Conservation (phyloP, 768 basidiomycete species). For the Melanogaster broomeanus region DNA sequence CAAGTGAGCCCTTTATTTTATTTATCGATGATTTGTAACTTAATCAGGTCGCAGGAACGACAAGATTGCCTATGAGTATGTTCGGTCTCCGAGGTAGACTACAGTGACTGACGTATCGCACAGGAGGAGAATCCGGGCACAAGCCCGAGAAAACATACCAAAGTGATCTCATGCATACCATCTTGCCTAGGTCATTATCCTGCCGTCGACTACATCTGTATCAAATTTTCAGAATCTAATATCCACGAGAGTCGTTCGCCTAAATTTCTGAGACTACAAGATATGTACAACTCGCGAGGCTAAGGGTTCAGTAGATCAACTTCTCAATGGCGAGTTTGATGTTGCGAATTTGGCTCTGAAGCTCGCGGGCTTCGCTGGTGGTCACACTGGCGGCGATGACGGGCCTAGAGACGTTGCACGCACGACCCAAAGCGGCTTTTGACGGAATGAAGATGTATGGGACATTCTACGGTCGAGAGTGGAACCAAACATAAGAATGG, state of each 20-base stretch:
- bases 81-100: slow-evolving; percentile 7
- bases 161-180: slow-evolving; percentile 48
- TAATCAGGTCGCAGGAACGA: slow-evolving; percentile 68
- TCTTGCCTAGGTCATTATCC: not conserved
- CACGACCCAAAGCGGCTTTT: slow-evolving; percentile 94
- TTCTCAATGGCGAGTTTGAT: slow-evolving; percentile 85
- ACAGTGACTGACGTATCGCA: not conserved
- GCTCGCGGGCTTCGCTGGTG: slow-evolving; percentile 92
- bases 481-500: not conserved
- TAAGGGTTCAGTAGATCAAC: slow-evolving; percentile 42
- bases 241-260: not conserved
- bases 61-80: slow-evolving; percentile 89
- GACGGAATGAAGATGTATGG: slow-evolving; percentile 94
- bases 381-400: slow-evolving; percentile 96
- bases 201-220: not conserved
- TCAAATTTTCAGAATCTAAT: not conserved
- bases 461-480: slow-evolving; percentile 66
- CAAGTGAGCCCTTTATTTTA: slow-evolving; percentile 64
- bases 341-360: slow-evolving; percentile 84
- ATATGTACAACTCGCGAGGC: not conserved
- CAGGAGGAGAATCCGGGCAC: slow-evolving; percentile 78
- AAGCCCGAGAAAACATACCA: slow-evolving; percentile 88
- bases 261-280: no score
- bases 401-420: slow-evolving; percentile 92
- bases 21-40: not conserved